phyloP scores from a whole-genome alignment of 1,139 yeast species.

The Arxiozyma bovina region DNA sequence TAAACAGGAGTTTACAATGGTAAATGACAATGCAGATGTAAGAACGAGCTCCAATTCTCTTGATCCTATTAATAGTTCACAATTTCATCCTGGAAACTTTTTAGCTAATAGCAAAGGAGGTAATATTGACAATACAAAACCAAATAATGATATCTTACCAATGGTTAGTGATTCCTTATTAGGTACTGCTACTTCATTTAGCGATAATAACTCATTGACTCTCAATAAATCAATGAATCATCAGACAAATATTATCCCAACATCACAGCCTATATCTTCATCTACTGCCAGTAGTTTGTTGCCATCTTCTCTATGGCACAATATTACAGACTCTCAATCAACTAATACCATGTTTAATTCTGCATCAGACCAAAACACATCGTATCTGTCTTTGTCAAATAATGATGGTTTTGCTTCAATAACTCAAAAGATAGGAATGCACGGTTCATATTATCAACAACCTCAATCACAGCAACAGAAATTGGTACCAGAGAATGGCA shows the following conservation, averaged over 20 bases:
- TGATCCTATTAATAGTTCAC: not conserved
- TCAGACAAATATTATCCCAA: not conserved
- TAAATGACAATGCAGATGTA: not conserved
- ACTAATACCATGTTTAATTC: not conserved
- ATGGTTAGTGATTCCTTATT: not conserved
- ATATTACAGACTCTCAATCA: not conserved
- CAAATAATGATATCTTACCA: not conserved
- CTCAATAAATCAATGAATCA: not conserved
- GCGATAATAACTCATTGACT: not conserved
- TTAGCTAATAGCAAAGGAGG: not conserved
- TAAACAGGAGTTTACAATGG: not conserved
- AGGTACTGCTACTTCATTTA: not conserved
- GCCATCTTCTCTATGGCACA: slow-evolving; percentile 1
- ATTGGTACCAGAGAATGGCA: not conserved
- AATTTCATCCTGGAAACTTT: not conserved
- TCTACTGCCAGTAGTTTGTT: not conserved
- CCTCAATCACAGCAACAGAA: not conserved
- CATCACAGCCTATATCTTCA: not conserved
- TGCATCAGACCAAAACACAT: not conserved
- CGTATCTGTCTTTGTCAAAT: not conserved
- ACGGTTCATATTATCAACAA: not conserved
- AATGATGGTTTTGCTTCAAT: not conserved
- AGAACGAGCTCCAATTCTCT: not conserved
- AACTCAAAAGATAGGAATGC: not conserved
- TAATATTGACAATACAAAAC: not conserved